These are phyloP conservation scores for Kwoniella sp. DNA, from an alignment of 768 basidiomycete species.

Conservation along the genomic window DNA sequence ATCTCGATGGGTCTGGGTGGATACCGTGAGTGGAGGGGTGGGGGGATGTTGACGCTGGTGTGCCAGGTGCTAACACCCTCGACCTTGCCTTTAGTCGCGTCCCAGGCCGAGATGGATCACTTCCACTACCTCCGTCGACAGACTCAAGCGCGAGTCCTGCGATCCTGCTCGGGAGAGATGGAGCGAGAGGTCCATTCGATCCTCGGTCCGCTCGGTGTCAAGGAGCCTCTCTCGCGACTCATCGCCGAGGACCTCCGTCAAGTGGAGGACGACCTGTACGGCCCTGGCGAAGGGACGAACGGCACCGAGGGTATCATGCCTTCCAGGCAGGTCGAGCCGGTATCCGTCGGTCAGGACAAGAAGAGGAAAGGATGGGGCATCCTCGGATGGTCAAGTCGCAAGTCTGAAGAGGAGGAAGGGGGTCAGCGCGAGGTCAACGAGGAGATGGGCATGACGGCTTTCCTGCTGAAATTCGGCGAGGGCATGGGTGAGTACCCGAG, in stretches of 20 bases:
- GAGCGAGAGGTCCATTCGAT: conserved; percentile 88
- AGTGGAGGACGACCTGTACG: conserved; percentile 48
- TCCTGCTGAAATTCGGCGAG: conserved; percentile 93
- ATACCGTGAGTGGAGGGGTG: conserved; percentile 62
- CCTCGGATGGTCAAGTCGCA: conserved; percentile 19
- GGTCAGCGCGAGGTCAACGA: conserved; percentile 63
- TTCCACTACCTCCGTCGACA: conserved; percentile 73
- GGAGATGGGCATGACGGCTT: conserved; percentile 82
- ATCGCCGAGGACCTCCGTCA: conserved; percentile 69
- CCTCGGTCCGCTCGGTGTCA: conserved; percentile 82
- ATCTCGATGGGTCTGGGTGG: conserved; percentile 99
- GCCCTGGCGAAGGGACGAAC: conserved; percentile 36
- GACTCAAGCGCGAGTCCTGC: conserved; percentile 73
- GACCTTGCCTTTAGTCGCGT: conserved; percentile 58
- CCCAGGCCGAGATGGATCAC: conserved; percentile 93
- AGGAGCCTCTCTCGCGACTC: conserved; percentile 69
- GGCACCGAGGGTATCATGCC: conserved; percentile 26
- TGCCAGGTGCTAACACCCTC: too few species aligned
- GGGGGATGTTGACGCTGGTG: too few species aligned
- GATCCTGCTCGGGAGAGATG: conserved; percentile 90
- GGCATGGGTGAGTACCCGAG: conserved; percentile 73
- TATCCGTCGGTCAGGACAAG: not conserved
- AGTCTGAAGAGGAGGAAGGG: conserved; percentile 58
- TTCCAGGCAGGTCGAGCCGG: conserved; percentile 2
- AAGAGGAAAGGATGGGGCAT: conserved; percentile 21